Conservation (phyloP, 78 protist species). For the Dictyostelium citrinum region DNA sequence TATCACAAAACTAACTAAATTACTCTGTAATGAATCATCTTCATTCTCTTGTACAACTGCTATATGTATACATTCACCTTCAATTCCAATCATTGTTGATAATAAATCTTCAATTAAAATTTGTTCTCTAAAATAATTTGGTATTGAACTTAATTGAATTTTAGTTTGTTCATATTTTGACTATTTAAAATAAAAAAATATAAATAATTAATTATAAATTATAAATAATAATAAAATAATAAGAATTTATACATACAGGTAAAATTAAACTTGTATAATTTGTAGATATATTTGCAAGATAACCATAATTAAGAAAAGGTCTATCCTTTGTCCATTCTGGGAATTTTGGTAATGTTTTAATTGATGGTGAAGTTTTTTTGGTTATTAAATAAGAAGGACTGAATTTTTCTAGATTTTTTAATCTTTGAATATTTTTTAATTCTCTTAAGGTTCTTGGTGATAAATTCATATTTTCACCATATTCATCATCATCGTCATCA, state of each 20-base stretch:
- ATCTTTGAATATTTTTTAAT: constrained; percentile 17
- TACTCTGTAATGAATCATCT: not conserved
- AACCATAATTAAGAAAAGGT: constrained; percentile 57
- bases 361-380: not conserved
- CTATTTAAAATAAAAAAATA: not conserved
- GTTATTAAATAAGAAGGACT: not conserved
- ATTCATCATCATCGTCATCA: constrained; percentile 5
- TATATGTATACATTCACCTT: constrained; percentile 37
- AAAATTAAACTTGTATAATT: constrained; percentile 1
- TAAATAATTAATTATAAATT: not conserved
- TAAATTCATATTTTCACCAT: constrained; percentile 7
- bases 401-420: not conserved
- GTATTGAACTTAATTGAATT: not conserved
- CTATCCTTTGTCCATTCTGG: constrained; percentile 39
- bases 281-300: constrained; percentile 18
- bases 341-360: constrained; percentile 9
- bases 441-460: constrained; percentile 66
- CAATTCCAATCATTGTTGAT: constrained; percentile 70
- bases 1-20: not conserved
- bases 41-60: not conserved
- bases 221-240: not conserved
- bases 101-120: constrained; percentile 75
- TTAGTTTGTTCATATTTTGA: constrained; percentile 16
- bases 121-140: constrained; percentile 35
- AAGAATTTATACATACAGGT: not conserved